phyloP scores from a whole-genome alignment of 2,329 filamentous ascomycete genomes.

The Alternaria gansuensis region DNA sequence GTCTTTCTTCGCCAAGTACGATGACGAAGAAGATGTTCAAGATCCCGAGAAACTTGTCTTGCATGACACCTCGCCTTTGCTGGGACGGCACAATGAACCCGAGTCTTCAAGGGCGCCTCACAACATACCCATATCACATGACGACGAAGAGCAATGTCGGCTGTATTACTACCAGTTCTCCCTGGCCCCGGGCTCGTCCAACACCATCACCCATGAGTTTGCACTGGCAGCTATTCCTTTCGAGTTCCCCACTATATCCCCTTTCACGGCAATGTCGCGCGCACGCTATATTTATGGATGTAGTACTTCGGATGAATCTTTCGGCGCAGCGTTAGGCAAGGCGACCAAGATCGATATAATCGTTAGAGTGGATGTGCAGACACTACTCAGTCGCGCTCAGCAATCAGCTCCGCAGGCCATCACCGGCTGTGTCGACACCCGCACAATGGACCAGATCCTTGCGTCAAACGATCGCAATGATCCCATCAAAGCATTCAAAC shows the following conservation, averaged over 20 bases:
- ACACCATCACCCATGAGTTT: constrained; percentile 68
- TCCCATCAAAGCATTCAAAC: constrained; percentile 68
- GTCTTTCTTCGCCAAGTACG: constrained; percentile 59
- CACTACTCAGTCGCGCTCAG: constrained; percentile 64
- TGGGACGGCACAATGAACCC: constrained; percentile 13
- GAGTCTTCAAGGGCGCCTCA: constrained; percentile 24
- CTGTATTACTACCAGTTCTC: constrained; percentile 74
- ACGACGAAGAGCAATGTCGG: constrained; percentile 71
- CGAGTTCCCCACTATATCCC: constrained; percentile 71
- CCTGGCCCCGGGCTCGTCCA: constrained; percentile 49
- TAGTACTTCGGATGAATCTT: constrained; percentile 65
- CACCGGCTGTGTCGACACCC: constrained; percentile 69
- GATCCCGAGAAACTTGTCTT: constrained; percentile 41
- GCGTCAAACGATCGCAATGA: constrained; percentile 56
- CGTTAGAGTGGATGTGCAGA: constrained; percentile 67
- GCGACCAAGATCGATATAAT: constrained; percentile 73
- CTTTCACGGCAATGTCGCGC: constrained; percentile 63
- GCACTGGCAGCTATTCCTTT: constrained; percentile 71
- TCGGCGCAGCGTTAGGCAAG: constrained; percentile 68
- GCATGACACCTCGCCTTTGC: constrained; percentile 39
- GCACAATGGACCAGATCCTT: constrained; percentile 64
- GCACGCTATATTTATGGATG: constrained; percentile 74
- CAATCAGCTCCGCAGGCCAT: constrained; percentile 58
- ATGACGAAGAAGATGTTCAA: constrained; percentile 42
- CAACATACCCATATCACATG: constrained; percentile 36